A percentile compares a stretch with the other conserved stretches of the same genome.
phyloP scores from a whole-genome alignment of 2,329 filamentous ascomycete species.

The Plenodomus tracheiphilus region DNA sequence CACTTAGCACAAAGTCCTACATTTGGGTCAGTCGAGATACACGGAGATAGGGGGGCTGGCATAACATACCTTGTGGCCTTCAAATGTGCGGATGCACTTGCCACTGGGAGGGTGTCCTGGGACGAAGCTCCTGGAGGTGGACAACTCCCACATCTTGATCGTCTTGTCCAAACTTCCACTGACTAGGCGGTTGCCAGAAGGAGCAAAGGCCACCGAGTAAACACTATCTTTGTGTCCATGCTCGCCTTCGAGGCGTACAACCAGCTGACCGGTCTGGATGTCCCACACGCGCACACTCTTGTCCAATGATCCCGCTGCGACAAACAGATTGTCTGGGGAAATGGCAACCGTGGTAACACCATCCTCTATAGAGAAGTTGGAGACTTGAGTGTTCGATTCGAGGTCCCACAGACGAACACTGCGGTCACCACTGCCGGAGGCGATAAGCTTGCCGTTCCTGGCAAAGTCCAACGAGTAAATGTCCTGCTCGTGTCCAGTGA shows the following conservation, averaged over 20 bases:
- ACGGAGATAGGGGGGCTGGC: background rate
- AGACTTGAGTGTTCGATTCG: conserved; percentile 76
- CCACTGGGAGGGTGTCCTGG: conserved; percentile 76
- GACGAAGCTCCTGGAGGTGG: conserved; percentile 68
- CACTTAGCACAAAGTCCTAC: conserved; percentile 87
- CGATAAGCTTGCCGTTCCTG: conserved; percentile 89
- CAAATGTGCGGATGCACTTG: conserved; percentile 94
- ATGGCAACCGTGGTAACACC: conserved; percentile 97
- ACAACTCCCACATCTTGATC: conserved; percentile 99
- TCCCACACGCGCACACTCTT: conserved; percentile 99
- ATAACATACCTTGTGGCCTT: conserved; percentile 74
- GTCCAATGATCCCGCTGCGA: conserved; percentile 92
- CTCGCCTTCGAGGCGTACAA: conserved; percentile 89
- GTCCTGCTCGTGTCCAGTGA: conserved; percentile 96
- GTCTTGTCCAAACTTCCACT: conserved; percentile 96
- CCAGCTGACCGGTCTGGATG: conserved; percentile 78
- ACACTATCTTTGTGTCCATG: conserved; percentile 97
- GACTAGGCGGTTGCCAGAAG: conserved; percentile 88
- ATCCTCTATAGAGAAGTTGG: conserved; percentile 91
- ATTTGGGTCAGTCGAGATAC: background rate
- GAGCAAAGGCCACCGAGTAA: conserved; percentile 94
- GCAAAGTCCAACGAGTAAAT: conserved; percentile 97
- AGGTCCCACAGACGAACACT: conserved; percentile 98
- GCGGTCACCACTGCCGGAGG: conserved; percentile 90
- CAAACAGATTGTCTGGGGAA: conserved; percentile 90